A percentile compares a stretch with the other conserved stretches of the same genome.
Conservation (phyloP, 2,329 filamentous ascomycete species). For the Fusarium falciforme region DNA sequence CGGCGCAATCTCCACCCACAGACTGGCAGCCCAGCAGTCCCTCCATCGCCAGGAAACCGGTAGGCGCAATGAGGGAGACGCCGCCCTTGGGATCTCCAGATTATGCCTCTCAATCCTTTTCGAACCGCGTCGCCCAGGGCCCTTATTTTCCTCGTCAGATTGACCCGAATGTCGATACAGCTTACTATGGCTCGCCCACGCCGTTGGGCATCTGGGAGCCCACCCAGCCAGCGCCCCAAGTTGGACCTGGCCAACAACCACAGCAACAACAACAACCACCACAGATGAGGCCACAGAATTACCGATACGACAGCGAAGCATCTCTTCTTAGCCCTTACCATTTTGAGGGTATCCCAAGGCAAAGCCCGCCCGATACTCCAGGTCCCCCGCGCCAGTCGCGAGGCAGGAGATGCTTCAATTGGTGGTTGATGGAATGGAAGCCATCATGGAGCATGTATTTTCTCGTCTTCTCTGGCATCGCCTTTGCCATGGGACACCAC, state of each 20-base stretch:
- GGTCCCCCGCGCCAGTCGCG: background rate
- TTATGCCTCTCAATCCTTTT: constrained; percentile 12
- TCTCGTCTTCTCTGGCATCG: constrained; percentile 35
- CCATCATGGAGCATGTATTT: constrained; percentile 42
- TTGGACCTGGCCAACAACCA: background rate
- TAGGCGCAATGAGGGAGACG: constrained; percentile 4
- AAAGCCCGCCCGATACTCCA: background rate
- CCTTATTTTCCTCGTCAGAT: constrained; percentile 25
- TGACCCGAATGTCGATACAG: constrained; percentile 17
- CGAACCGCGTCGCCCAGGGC: constrained; percentile 14
- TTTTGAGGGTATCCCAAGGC: background rate
- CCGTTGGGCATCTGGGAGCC: constrained; percentile 36
- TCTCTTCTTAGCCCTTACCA: constrained; percentile 23
- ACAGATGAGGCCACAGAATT: constrained; percentile 16
- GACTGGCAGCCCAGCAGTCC: constrained; percentile 33
- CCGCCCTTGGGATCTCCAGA: constrained; percentile 27
- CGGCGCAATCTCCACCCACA: constrained; percentile 17
- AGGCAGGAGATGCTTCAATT: constrained; percentile 2
- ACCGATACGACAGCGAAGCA: constrained; percentile 30
- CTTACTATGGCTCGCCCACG: constrained; percentile 28
- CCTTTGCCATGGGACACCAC: constrained; percentile 41
- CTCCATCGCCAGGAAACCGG: constrained; percentile 31
- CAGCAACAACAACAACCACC: background rate
- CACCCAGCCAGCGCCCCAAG: constrained; percentile 7
- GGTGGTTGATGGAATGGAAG: constrained; percentile 36